Conservation (phyloP, 148 eudicot genomes). For the Mesembryanthemum crystallinum region DNA sequence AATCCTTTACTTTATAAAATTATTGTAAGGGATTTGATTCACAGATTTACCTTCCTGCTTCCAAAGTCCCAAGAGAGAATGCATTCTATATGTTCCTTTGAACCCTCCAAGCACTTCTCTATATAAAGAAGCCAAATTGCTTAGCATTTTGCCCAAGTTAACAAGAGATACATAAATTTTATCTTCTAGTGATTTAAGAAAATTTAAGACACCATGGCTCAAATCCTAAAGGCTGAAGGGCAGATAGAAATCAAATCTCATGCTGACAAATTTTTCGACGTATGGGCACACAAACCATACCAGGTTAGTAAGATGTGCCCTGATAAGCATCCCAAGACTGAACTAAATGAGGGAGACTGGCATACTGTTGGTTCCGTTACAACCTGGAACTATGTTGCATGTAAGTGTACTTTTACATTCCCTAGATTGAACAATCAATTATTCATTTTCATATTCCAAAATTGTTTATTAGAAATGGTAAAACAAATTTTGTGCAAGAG, state of each 20-base stretch:
- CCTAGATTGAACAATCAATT: no score
- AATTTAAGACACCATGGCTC: not conserved
- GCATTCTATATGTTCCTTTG: no score
- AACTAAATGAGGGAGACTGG: not conserved
- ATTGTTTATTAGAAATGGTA: no score
- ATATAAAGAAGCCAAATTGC: no score
- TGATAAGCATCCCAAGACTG: not conserved
- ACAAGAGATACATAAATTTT: not conserved
- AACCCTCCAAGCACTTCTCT: no score
- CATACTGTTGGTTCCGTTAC: not conserved
- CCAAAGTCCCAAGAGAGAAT: no score
- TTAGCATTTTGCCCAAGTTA: no score
- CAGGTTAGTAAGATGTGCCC: constrained; percentile 7
- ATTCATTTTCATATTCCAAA: no score
- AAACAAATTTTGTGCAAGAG: no score
- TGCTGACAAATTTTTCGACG: not conserved
- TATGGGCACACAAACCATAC: not conserved
- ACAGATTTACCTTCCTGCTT: no score
- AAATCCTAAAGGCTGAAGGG: not conserved
- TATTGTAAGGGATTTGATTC: not conserved
- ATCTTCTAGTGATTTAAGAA: no score
- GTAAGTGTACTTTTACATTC: no score
- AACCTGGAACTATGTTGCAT: not conserved
- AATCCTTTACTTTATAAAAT: not conserved
- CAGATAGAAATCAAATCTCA: not conserved